Percentiles rank a stretch among this genome's conserved stretches.
Evolutionary conservation across 2,329 filamentous ascomycete species (phyloP).

Genomic region (Talaromyces sp.): DNA sequence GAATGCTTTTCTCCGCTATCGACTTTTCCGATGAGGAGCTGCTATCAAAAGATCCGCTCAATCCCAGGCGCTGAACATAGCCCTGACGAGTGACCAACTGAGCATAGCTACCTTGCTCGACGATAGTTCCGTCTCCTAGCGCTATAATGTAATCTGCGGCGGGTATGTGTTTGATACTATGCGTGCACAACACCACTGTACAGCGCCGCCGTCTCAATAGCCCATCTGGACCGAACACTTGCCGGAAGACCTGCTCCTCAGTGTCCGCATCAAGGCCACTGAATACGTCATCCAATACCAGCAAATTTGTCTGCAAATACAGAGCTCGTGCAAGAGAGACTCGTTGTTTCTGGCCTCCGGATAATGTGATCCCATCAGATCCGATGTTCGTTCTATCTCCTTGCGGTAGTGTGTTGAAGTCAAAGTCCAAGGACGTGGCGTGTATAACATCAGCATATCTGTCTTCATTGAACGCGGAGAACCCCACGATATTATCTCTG

Average conservation of each 20-base stretch:
- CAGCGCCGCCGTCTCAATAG: constrained; percentile 2
- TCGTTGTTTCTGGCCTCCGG: constrained; percentile 55
- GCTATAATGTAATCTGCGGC: constrained; percentile 43
- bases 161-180: constrained; percentile 8
- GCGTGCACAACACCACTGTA: constrained; percentile 14
- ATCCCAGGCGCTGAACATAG: constrained; percentile 13
- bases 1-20: not conserved
- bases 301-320: constrained; percentile 40
- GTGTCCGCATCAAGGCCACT: constrained; percentile 21
- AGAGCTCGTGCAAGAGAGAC: constrained; percentile 50
- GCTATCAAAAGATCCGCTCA: constrained; percentile 4
- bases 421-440: constrained; percentile 34
- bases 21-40: constrained; percentile 1
- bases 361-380: constrained; percentile 52
- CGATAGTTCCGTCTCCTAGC: constrained; percentile 39
- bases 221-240: constrained; percentile 16
- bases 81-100: constrained; percentile 27
- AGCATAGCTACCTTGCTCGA: constrained; percentile 43
- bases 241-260: constrained; percentile 20
- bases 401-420: constrained; percentile 41
- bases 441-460: constrained; percentile 30
- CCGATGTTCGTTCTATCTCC: constrained; percentile 51
- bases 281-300: constrained; percentile 21
- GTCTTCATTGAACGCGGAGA: constrained; percentile 27
- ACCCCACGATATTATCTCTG: constrained; percentile 32